Evolutionary conservation across 202 grass and related monocot species (phyloP).

Genomic region (Digitaria exilis): DNA sequence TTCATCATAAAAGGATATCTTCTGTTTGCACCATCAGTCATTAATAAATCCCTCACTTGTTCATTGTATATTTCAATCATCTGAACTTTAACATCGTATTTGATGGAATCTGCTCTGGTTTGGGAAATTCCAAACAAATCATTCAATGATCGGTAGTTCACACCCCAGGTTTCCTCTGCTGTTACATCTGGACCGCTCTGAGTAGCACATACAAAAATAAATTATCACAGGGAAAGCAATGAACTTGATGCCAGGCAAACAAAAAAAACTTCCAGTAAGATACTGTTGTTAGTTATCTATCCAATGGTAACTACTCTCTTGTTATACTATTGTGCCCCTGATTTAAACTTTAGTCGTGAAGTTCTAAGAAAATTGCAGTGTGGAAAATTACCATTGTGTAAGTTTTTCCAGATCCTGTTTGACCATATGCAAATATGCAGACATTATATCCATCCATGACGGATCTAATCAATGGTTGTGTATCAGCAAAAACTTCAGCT

Average conservation of each 20-base stretch:
- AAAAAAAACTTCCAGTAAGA: not conserved
- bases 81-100: conserved; percentile 72
- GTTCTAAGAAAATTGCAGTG: not conserved
- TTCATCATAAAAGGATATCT: conserved; percentile 72
- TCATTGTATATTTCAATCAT: conserved; percentile 99
- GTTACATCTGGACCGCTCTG: conserved; percentile 76
- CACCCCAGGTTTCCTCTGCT: conserved; percentile 64
- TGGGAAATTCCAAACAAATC: conserved; percentile 81
- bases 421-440: conserved; percentile 94
- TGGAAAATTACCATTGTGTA: conserved; percentile 79
- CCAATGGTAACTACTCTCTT: not conserved
- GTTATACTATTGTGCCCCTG: not conserved
- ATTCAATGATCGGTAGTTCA: conserved; percentile 79
- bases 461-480: conserved; percentile 75
- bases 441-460: conserved; percentile 88
- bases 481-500: conserved; percentile 78
- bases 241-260: not conserved
- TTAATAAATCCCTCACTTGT: conserved; percentile 88
- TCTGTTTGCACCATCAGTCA: conserved; percentile 62
- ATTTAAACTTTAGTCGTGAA: conserved; percentile 25
- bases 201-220: conserved; percentile 34
- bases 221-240: conserved; percentile 4
- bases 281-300: not conserved
- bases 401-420: conserved; percentile 84
- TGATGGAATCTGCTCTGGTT: conserved; percentile 54